Evolutionary conservation across 73 alveolate genomes (phyloP), one percentile per base, ranked within the genome.

Genomic region (Breviolum minutum): DNA sequence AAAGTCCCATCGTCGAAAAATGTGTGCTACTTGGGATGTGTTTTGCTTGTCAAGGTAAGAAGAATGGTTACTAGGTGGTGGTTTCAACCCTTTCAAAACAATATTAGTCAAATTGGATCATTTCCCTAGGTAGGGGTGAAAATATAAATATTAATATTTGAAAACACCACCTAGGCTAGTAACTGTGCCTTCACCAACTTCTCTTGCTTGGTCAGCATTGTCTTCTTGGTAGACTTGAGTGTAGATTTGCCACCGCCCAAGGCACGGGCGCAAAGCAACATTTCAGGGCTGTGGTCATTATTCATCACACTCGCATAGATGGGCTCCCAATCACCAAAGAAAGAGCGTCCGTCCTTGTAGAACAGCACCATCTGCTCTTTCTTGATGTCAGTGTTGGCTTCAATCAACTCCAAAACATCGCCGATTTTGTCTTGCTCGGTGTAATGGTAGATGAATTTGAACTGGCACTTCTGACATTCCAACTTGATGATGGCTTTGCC

Each of bases 351-450:
- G 60, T 60, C 71, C 91, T 82, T 82, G 91, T 82, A 82, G 71
- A 24, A 82, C 63, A 82, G 91, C 91, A 82, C 91, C 91, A 82
- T 82, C 63, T 82, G 63, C 73, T 82, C 91, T 9, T 71, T 69
- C 60, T 40, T 19, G 16, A 82, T 7, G 63, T 82, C 63, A 48
- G 91, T 82, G 91, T 82, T 82, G 63, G 73, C 91, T 19, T 27
- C 70, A 26, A 82, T 17, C 62, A 82, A 48, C 29, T 82, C 91
- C 71, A 82, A 60, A 12, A 82, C 5, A 60, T 82, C 91, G 24
- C 91, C 73, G 8, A 82, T 54, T 8, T 11, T 54, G 63, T 82
- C 91, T 17, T 22, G 16, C 29, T 54, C 91, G 6, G 22, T 71
- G 22, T 82, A 82, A 26, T 82, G 91, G 26, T 82, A 82, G 24